These are phyloP conservation scores for Symbiodinium pilosum DNA, from an alignment of 73 alveolate species.

Conservation along the genomic window DNA sequence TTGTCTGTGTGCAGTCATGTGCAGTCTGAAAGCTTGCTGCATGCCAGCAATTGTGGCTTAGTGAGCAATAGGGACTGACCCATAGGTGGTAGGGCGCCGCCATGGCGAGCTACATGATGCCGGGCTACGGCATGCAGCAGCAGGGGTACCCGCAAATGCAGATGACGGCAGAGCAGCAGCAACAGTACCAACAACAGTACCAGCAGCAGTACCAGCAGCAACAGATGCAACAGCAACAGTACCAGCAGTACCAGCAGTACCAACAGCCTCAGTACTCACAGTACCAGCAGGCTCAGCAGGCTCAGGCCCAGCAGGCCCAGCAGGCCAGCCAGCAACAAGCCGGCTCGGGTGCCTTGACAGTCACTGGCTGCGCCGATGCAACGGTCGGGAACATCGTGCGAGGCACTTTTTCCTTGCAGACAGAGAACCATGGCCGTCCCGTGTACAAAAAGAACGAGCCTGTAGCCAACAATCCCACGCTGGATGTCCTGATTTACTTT, in stretches of 20 bases:
- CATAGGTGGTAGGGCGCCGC: conserved; percentile 4
- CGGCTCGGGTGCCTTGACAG: conserved; percentile 23
- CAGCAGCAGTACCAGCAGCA: conserved; percentile 50
- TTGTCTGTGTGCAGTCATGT: too few relatives aligned
- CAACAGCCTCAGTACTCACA: neutral
- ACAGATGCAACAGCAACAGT: conserved; percentile 12
- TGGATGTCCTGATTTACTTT: conserved; percentile 84
- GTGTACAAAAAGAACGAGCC: conserved; percentile 90
- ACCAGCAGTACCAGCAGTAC: conserved; percentile 6
- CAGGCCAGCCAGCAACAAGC: neutral
- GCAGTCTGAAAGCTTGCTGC: too few relatives aligned
- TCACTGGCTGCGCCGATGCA: conserved; percentile 92
- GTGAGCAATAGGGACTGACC: neutral
- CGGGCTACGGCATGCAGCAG: conserved; percentile 85
- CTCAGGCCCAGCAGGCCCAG: conserved; percentile 19
- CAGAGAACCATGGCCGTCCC: conserved; percentile 86
- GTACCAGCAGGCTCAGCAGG: conserved; percentile 14
- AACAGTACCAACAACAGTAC: conserved; percentile 46
- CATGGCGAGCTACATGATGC: conserved; percentile 92
- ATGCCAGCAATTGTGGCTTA: neutral
- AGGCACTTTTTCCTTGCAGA: conserved; percentile 57
- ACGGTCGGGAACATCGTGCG: conserved; percentile 77
- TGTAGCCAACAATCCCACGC: conserved; percentile 75
- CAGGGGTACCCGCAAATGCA: conserved; percentile 35
- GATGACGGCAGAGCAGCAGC: conserved; percentile 19